A percentile compares a stretch with the other conserved stretches of the same genome.
Evolutionary conservation across 768 basidiomycete genomes (phyloP).

Genomic region (Agrocybe pediades): DNA sequence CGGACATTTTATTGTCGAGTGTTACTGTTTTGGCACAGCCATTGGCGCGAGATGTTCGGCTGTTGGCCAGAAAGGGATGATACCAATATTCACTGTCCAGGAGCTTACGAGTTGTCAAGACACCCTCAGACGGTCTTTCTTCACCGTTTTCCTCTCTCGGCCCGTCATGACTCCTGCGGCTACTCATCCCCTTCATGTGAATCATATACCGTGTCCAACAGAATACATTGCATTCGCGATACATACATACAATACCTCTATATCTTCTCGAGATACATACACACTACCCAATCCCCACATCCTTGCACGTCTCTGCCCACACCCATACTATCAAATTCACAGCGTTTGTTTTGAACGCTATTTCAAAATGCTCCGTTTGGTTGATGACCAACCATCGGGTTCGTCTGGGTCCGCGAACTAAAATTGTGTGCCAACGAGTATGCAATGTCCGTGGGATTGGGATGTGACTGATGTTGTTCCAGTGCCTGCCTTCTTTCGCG

Average conservation of each 20-base stretch:
- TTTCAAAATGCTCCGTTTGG: slow-evolving; percentile 18
- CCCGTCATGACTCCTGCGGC: slow-evolving; percentile 12
- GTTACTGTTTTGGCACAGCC: slow-evolving; percentile 24
- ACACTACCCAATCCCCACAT: no score
- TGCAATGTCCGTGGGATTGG: slow-evolving; percentile 7
- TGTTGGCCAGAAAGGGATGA: slow-evolving; percentile 11
- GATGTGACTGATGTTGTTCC: slow-evolving; percentile 21
- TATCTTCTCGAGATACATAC: no score
- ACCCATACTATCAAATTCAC: slow-evolving; percentile 8
- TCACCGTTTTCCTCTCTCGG: slow-evolving; percentile 14
- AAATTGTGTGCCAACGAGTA: slow-evolving; percentile 16
- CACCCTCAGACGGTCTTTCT: slow-evolving; percentile 17
- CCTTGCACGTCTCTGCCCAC: no score
- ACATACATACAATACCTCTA: neutral
- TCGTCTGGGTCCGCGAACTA: slow-evolving; percentile 31
- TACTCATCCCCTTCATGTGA: slow-evolving; percentile 18
- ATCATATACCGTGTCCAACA: slow-evolving; percentile 1
- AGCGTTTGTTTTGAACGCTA: neutral
- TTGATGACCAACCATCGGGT: slow-evolving; percentile 26
- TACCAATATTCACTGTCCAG: slow-evolving; percentile 6
- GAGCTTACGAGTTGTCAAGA: slow-evolving; percentile 16
- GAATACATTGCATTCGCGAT: slow-evolving; percentile 5
- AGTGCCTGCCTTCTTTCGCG: slow-evolving; percentile 42
- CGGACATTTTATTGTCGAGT: slow-evolving; percentile 7
- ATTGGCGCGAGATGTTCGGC: slow-evolving; percentile 21